Conservation (phyloP, 495 filamentous ascomycete genomes). For the Ramalina peruviana region DNA sequence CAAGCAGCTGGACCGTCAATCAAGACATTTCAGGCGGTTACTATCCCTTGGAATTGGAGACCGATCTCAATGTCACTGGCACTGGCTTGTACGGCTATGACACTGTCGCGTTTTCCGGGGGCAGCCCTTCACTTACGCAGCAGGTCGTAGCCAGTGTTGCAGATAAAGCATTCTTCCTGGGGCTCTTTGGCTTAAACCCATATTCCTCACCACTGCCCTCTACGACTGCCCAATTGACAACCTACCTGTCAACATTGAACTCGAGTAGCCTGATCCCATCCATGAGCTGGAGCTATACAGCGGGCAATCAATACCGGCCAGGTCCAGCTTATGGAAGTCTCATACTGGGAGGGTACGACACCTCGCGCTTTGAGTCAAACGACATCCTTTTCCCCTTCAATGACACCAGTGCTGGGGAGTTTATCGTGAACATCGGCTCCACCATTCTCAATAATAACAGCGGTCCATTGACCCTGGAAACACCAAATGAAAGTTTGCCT, state of each 20-base stretch:
- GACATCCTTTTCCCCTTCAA: constrained; percentile 34
- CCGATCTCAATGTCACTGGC: constrained; percentile 28
- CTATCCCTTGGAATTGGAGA: constrained; percentile 25
- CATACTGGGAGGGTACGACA: constrained; percentile 43
- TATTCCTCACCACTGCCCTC: constrained; percentile 32
- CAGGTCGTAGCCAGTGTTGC: constrained; percentile 35
- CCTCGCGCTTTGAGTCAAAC: constrained; percentile 36
- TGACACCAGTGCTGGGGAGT: constrained; percentile 30
- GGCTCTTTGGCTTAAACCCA: constrained; percentile 37
- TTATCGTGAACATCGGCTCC: constrained; percentile 32
- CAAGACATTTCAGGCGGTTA: constrained; percentile 17
- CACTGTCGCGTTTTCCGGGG: constrained; percentile 31
- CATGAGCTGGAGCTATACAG: constrained; percentile 40
- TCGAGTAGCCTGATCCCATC: constrained; percentile 32
- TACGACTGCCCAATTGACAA: constrained; percentile 28
- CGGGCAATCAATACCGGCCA: constrained; percentile 38
- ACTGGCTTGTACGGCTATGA: constrained; percentile 36
- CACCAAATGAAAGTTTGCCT: constrained; percentile 18
- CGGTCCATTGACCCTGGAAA: neutral
- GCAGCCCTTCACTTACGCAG: constrained; percentile 26
- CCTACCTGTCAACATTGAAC: constrained; percentile 34
- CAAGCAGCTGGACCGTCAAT: constrained; percentile 29
- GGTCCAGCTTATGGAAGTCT: constrained; percentile 34
- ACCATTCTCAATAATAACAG: constrained; percentile 33
- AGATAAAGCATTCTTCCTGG: constrained; percentile 35